Base-by-base conservation (phyloP, 2,329 filamentous ascomycete genomes). In the Ascochyta lentis region DNA sequence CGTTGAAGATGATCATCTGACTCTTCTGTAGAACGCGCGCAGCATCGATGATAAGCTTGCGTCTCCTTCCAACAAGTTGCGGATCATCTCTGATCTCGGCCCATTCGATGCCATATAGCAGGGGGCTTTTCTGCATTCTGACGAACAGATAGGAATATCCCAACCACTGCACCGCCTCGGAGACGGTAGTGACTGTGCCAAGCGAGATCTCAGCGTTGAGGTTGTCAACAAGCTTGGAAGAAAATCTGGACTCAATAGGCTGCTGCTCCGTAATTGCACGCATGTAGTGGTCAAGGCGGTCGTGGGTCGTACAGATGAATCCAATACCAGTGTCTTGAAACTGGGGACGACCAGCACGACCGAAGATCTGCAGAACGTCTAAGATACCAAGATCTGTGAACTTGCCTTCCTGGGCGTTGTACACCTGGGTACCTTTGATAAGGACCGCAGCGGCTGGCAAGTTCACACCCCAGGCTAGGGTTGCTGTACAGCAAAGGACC, bases 1-100 rank as follows among this genome's bases (percentile, higher is more conserved):
- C 95, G 64, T 99, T 97, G 80, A 94, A 99, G 53, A 99, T 95
- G 68, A 99, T 95, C 96, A 99, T 99, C 77, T 99, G 95, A 65
- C 91, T 96, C 70, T 93, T 85, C 70, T 97, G 93, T 39, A 99
- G 79, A 5, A 91, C 90, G 39, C 88, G 84, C 0, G 95, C 95
- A 23, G 95, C 95, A 66, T 96, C 89, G 40, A 96, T 92, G 49
- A 95, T 89, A 48, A 99, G 81, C 62, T 95, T 88, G 3, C 93
- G 86, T 47, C 95, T 86, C 64, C 94, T 84, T 69, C 95, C 89
- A 2, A 97, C 92, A 24, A 99, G 83, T 56, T 87, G 88, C 0
- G 92, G 93, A 67, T 99, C 95, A 64, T 98, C 90, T 29, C 88
- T 83, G 49, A 92, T 90, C 75, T 99, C 95, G 15, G 89, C 83